Conservation (phyloP, 2,329 filamentous ascomycete genomes). For the Exophiala viscosa region DNA sequence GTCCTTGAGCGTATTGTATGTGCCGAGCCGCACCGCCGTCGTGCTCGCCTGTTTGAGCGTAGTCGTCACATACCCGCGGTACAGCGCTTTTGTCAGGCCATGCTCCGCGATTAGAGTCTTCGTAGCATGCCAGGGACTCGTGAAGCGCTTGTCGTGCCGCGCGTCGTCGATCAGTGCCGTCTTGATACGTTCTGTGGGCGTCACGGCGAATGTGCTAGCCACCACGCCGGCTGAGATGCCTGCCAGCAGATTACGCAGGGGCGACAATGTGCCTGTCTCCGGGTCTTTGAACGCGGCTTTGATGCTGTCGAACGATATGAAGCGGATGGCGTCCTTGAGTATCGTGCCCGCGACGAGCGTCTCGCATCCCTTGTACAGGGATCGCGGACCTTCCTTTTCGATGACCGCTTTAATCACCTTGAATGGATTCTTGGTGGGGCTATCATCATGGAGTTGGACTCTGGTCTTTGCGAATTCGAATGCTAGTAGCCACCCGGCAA, state of each 20-base stretch:
- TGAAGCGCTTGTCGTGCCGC: constrained; percentile 45
- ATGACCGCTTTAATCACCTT: constrained; percentile 54
- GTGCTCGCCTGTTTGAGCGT: constrained; percentile 61
- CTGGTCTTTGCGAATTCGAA: constrained; percentile 67
- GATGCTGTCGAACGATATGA: constrained; percentile 64
- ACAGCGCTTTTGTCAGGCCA: constrained; percentile 52
- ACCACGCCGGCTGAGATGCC: constrained; percentile 63
- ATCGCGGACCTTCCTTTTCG: constrained; percentile 53
- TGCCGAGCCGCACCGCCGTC: constrained; percentile 60
- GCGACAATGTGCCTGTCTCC: constrained; percentile 55
- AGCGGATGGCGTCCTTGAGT: constrained; percentile 63
- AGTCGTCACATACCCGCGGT: constrained; percentile 57
- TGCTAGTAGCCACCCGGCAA: constrained; percentile 35
- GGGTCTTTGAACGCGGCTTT: constrained; percentile 51
- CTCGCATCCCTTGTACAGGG: constrained; percentile 62
- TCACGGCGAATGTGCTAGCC: constrained; percentile 62
- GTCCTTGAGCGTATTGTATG: constrained; percentile 62
- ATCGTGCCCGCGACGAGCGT: constrained; percentile 59
- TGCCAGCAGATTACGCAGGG: constrained; percentile 56
- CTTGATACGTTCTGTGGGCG: constrained; percentile 65
- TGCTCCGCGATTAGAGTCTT: constrained; percentile 49
- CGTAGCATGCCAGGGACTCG: constrained; percentile 50
- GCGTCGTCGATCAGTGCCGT: constrained; percentile 65
- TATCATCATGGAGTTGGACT: constrained; percentile 50
- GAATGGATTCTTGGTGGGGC: constrained; percentile 55